Evolutionary conservation across 148 eudicot species (phyloP), one percentile per base, ranked within the genome.

Genomic region (Amaranthus cruentus): DNA sequence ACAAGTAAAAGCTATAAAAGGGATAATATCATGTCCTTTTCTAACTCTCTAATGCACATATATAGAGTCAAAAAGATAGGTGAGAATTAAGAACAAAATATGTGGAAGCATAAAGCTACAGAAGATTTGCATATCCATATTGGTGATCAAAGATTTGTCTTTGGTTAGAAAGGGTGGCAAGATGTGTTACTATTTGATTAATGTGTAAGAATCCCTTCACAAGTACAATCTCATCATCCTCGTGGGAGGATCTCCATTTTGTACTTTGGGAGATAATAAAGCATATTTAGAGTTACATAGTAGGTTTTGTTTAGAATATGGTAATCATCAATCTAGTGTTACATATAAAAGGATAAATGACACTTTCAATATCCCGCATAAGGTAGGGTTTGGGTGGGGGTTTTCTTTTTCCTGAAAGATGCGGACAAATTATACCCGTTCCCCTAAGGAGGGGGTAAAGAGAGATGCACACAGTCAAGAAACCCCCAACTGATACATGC

Each of bases 101-200:
- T 51, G 46, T 52, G 71, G 67, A 68, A 73, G 81, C 64, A 78
- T 78, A 78, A 78, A 78, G 73, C 57, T 68, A 59, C n/a, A 73
- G 73, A 58, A 78, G 38, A 60, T 67, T 66, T 57, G 62, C 68
- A 72, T 51, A 72, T 56, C 65, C 66, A 21, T 21, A 9, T 69
- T 44, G 18, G n/a, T 28, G 63, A 65, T 54, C 63, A 47, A 15
- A 21, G 60, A 65, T 66, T n/a, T 48, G 55, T 49, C 51, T 67
- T 65, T 42, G 7, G 54, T 15, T 13, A 18, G 9, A 55, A 55
- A 65, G 77, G n/a, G 55, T 7, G 28, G 28, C 3, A 61, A 47
- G 6, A 13, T 11, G 15, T 54, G 49, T 69, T 9, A 10, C 73
- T 48, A 21, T 58, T 70, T 55, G 49, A 13, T 70, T 28, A 56